Evolutionary conservation across 2,329 filamentous ascomycete species (phyloP), one percentile per base, ranked within the genome.

Genomic region (Bisporella sp.): DNA sequence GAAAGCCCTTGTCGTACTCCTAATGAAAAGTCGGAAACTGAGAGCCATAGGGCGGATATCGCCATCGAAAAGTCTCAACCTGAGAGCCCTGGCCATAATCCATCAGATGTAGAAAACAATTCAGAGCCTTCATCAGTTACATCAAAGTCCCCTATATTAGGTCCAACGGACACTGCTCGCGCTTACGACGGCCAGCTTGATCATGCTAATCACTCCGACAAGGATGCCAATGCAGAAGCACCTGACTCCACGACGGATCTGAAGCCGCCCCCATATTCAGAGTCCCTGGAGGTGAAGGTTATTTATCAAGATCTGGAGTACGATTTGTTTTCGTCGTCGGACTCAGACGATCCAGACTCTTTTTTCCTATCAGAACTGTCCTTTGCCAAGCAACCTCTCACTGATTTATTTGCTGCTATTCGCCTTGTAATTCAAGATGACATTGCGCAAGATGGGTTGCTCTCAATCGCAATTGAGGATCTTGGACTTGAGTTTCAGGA

Each of bases 401-500:
- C 68, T 48, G 71, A 75, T 48, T 68, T 87, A n/a, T 74, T 87
- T 51, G 66, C 68, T 57, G 73, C 74, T 54, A 78, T 78, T 62
- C 72, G 79, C 58, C 62, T 69, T 48, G 69, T 82, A 37, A 72
- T 83, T 54, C 71, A 71, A 51, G 73, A 78, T 12, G 73, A 75
- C 57, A 68, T 86, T 42, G 68, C 70, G 32, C 71, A 77, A 47
- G 75, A 79, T 46, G 76, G 82, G 57, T 76, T 82, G 56, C 66
- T 84, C 51, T 71, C 75, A 47, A 66, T 84, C 50, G 69, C 73
- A 50, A 71, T 84, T 53, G 73, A 78, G 39, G 68, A 72, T 11
- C 65, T 84, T 50, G 76, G 73, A 57, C 68, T 84, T 49, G 72
- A 76, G 58, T 66, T 82, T 59, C 73, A 71, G 59, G 81, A 84